Conservation (phyloP, 352 stramenopile species). For the Phytophthora lateralis region DNA sequence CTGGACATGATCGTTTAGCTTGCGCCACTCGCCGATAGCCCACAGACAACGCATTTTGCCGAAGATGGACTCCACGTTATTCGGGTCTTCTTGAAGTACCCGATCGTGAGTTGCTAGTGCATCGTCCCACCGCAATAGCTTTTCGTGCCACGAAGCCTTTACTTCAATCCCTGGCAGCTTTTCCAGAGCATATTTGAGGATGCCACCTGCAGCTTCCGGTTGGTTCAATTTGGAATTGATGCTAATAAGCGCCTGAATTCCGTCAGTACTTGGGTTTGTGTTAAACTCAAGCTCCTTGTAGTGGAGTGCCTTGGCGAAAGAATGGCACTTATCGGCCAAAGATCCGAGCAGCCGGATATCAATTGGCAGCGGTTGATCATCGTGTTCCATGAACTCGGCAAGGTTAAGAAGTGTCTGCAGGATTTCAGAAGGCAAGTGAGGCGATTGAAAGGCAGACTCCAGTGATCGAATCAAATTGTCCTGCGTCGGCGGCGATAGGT, state of each 20-base stretch:
- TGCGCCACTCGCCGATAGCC: slow-evolving; percentile 96
- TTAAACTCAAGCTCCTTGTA: slow-evolving; percentile 99
- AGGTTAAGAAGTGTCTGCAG: slow-evolving; percentile 98
- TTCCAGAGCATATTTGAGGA: slow-evolving; percentile 94
- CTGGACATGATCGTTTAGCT: slow-evolving; percentile 93
- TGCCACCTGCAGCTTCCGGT: slow-evolving; percentile 97
- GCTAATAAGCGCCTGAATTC: slow-evolving; percentile 98
- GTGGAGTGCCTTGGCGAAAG: slow-evolving; percentile 98
- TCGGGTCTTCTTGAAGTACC: slow-evolving; percentile 60
- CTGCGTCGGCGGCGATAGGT: slow-evolving; percentile 91
- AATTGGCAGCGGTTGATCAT: slow-evolving; percentile 97
- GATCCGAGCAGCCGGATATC: slow-evolving; percentile 96
- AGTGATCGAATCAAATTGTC: slow-evolving; percentile 95
- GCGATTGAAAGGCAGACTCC: slow-evolving; percentile 94
- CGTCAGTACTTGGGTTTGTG: slow-evolving; percentile 88
- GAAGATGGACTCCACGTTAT: slow-evolving; percentile 96
- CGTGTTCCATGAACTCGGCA: slow-evolving; percentile 99
- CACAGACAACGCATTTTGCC: slow-evolving; percentile 99
- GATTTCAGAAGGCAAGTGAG: slow-evolving; percentile 96
- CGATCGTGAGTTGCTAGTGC: slow-evolving; percentile 95
- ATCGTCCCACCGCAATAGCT: slow-evolving; percentile 98
- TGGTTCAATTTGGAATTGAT: slow-evolving; percentile 99
- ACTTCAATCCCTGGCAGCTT: slow-evolving; percentile 82
- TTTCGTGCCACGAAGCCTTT: slow-evolving; percentile 98
- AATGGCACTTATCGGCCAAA: slow-evolving; percentile 97